These are phyloP conservation scores for Gracilariopsis chorda DNA, from an alignment of 23 red algal species.

Conservation along the genomic window DNA sequence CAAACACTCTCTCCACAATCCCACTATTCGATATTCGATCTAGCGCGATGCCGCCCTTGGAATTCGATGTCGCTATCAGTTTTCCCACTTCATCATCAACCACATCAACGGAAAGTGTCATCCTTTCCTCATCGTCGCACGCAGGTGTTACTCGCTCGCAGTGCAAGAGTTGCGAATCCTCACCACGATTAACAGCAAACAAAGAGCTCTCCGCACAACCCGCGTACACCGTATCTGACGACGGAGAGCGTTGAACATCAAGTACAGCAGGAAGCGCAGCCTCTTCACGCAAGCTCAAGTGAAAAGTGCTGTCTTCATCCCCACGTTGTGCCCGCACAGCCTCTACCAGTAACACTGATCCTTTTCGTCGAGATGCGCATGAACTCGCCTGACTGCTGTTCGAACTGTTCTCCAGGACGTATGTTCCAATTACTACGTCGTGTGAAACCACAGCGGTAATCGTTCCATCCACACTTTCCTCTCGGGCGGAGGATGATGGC, in stretches of 20 bases:
- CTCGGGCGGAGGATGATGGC: not conserved
- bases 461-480: not conserved
- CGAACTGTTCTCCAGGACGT: not conserved
- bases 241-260: not conserved
- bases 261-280: not conserved
- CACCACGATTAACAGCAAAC: not conserved
- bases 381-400: not conserved
- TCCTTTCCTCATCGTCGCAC: not conserved
- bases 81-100: not conserved
- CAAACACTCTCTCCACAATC: not conserved
- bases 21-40: not conserved
- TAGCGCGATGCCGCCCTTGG: not conserved
- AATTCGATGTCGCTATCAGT: constrained; percentile 2
- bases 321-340: not conserved
- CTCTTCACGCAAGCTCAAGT: not conserved
- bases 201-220: constrained; percentile 18
- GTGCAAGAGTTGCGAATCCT: not conserved
- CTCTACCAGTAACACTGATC: not conserved
- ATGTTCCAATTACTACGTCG: constrained; percentile 14
- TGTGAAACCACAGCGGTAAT: not conserved
- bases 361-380: not conserved
- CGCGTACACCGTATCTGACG: not conserved
- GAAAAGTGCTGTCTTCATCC: not conserved
- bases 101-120: constrained; percentile 25
- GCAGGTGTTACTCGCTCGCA: not conserved